These are phyloP conservation scores for Saccharomycopsis fermentans DNA, from an alignment of 805 yeast species.

Conservation along the genomic window DNA sequence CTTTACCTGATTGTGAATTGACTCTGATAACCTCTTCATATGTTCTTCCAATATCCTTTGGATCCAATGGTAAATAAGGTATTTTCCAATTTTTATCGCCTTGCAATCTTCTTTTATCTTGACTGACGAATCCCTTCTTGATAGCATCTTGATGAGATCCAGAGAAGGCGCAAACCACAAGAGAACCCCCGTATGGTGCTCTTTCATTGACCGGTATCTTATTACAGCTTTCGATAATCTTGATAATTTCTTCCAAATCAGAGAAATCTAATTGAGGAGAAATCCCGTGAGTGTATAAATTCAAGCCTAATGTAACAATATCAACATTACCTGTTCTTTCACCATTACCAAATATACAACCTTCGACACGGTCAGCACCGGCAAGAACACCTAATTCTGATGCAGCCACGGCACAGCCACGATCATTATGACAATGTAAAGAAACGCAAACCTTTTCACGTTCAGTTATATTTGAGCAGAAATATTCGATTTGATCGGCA, in stretches of 20 bases:
- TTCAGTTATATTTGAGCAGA: conserved; percentile 54
- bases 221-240: conserved; percentile 65
- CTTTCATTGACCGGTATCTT: conserved; percentile 64
- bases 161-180: conserved; percentile 69
- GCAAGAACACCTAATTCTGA: conserved; percentile 67
- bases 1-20: conserved; percentile 81
- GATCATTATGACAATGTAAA: conserved; percentile 67
- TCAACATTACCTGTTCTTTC: conserved; percentile 83
- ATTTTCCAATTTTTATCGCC: conserved; percentile 52
- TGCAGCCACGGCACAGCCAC: conserved; percentile 82
- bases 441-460: conserved; percentile 64
- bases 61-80: conserved; percentile 74
- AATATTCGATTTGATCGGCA: conserved; percentile 75
- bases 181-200: conserved; percentile 74
- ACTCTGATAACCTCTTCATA: conserved; percentile 79
- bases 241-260: conserved; percentile 55
- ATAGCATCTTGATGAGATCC: conserved; percentile 69
- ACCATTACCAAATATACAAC: conserved; percentile 76
- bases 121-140: conserved; percentile 52
- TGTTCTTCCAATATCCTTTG: conserved; percentile 69
- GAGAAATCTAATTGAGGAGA: conserved; percentile 64
- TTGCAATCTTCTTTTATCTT: conserved; percentile 38
- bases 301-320: conserved; percentile 62
- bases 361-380: conserved; percentile 83
- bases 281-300: conserved; percentile 71